Conservation (phyloP, 2,329 filamentous ascomycete genomes). For the Pseudohalonectria lignicola region DNA sequence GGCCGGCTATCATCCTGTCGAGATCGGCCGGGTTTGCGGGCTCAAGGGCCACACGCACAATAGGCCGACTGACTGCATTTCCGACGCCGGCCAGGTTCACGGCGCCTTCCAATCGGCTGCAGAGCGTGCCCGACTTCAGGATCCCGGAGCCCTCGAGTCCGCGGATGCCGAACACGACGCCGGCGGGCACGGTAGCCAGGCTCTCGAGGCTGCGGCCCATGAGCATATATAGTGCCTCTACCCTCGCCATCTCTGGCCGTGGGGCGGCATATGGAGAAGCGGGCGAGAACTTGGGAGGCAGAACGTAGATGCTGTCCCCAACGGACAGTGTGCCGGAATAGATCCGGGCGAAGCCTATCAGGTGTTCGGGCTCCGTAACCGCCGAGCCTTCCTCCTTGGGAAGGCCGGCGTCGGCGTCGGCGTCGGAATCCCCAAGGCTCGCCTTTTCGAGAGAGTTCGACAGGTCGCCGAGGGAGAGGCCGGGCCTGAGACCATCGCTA, state of each 20-base stretch:
- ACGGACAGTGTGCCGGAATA: slow-evolving; percentile 86
- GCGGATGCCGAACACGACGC: slow-evolving; percentile 89
- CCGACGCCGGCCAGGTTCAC: slow-evolving; percentile 84
- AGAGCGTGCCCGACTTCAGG: slow-evolving; percentile 91
- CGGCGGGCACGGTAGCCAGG: slow-evolving; percentile 75
- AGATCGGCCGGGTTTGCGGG: slow-evolving; percentile 82
- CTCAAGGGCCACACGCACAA: slow-evolving; percentile 92
- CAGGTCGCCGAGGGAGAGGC: slow-evolving; percentile 32
- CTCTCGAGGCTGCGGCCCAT: slow-evolving; percentile 88
- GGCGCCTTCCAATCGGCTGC: slow-evolving; percentile 74
- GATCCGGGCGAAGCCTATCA: slow-evolving; percentile 89
- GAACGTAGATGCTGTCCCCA: slow-evolving; percentile 81
- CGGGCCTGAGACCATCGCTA: slow-evolving; percentile 44
- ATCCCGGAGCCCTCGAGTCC: slow-evolving; percentile 78
- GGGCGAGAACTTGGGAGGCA: slow-evolving; percentile 88
- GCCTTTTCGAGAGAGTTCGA: slow-evolving; percentile 17
- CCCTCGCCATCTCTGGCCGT: slow-evolving; percentile 68
- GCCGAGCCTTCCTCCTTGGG: slow-evolving; percentile 25
- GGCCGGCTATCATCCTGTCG: slow-evolving; percentile 85
- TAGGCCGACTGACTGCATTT: slow-evolving; percentile 68
- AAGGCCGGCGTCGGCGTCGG: slow-evolving; percentile 1
- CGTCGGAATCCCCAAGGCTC: slow-evolving; percentile 3
- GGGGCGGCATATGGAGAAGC: slow-evolving; percentile 61
- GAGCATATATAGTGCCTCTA: slow-evolving; percentile 84
- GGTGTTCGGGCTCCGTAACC: slow-evolving; percentile 61